A percentile compares a stretch with the other conserved stretches of the same genome.
phyloP scores from a whole-genome alignment of 2,329 filamentous ascomycete genomes.

The Aspergillus carbonarius region DNA sequence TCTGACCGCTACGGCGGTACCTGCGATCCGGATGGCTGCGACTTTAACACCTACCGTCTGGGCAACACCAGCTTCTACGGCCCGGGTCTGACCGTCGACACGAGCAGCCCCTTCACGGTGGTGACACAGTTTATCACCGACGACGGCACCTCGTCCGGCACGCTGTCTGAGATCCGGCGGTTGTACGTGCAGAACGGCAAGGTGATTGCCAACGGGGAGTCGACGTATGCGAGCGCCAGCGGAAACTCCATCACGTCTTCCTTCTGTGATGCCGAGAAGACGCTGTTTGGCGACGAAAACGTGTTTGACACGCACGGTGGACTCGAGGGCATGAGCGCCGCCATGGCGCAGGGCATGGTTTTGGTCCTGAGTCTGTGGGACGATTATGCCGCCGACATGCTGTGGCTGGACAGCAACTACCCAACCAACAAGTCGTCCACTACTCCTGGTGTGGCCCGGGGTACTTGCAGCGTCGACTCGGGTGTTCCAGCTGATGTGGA shows the following conservation, averaged over 20 bases:
- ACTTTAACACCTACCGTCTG: slow-evolving; percentile 69
- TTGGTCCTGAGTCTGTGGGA: slow-evolving; percentile 63
- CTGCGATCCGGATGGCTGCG: slow-evolving; percentile 69
- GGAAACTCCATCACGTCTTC: slow-evolving; percentile 57
- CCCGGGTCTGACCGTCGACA: slow-evolving; percentile 55
- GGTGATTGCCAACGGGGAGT: slow-evolving; percentile 57
- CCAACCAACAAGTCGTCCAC: slow-evolving; percentile 49
- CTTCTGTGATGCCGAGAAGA: slow-evolving; percentile 60
- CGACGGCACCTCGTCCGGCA: slow-evolving; percentile 52
- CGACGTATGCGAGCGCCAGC: slow-evolving; percentile 47
- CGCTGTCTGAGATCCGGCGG: slow-evolving; percentile 61
- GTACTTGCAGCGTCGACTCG: slow-evolving; percentile 54
- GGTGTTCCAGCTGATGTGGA: slow-evolving; percentile 56
- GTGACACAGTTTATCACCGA: slow-evolving; percentile 65
- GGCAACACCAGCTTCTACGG: slow-evolving; percentile 66
- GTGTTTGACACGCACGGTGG: slow-evolving; percentile 58
- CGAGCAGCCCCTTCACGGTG: slow-evolving; percentile 61
- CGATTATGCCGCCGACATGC: slow-evolving; percentile 68
- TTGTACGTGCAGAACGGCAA: slow-evolving; percentile 65
- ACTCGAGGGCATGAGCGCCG: slow-evolving; percentile 54
- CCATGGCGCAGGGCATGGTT: slow-evolving; percentile 60
- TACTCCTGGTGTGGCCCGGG: slow-evolving; percentile 53
- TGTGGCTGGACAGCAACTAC: slow-evolving; percentile 71
- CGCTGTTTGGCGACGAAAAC: slow-evolving; percentile 55
- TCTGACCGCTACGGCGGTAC: slow-evolving; percentile 58